These are phyloP conservation scores for Stachybotrys elegans DNA, from an alignment of 2,329 filamentous ascomycete genomes.

Conservation along the genomic window DNA sequence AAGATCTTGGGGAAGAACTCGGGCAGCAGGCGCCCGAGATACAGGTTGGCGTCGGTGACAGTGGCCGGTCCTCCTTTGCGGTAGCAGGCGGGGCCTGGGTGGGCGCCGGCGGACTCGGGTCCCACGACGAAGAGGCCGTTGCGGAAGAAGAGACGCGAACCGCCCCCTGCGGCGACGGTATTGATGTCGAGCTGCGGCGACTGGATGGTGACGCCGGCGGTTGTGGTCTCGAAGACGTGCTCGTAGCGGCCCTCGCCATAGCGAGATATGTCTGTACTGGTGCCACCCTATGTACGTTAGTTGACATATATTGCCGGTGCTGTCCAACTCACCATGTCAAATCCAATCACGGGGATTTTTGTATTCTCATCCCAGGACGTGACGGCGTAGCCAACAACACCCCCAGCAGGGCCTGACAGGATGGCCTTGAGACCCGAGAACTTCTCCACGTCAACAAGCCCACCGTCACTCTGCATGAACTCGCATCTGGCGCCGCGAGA, in stretches of 20 bases:
- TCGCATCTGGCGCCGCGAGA: constrained; percentile 75
- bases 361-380: constrained; percentile 84
- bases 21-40: constrained; percentile 76
- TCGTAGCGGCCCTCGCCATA: constrained; percentile 84
- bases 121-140: constrained; percentile 90
- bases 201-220: constrained; percentile 89
- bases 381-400: constrained; percentile 86
- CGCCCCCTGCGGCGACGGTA: constrained; percentile 87
- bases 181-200: constrained; percentile 92
- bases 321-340: constrained; percentile 67
- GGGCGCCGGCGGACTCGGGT: constrained; percentile 81
- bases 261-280: constrained; percentile 83
- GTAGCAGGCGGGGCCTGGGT: constrained; percentile 88
- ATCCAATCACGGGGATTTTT: constrained; percentile 82
- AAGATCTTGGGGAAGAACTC: constrained; percentile 97
- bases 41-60: constrained; percentile 90
- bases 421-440: constrained; percentile 86
- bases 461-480: constrained; percentile 90
- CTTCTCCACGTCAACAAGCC: constrained; percentile 66
- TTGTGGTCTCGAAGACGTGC: constrained; percentile 91
- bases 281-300: constrained; percentile 55
- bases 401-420: constrained; percentile 84
- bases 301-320: background rate
- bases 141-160: constrained; percentile 77
- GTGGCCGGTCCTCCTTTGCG: constrained; percentile 83